These are phyloP conservation scores for Acacia melanoxylon DNA, from an alignment of 306 rosid genomes.

Conservation along the genomic window DNA sequence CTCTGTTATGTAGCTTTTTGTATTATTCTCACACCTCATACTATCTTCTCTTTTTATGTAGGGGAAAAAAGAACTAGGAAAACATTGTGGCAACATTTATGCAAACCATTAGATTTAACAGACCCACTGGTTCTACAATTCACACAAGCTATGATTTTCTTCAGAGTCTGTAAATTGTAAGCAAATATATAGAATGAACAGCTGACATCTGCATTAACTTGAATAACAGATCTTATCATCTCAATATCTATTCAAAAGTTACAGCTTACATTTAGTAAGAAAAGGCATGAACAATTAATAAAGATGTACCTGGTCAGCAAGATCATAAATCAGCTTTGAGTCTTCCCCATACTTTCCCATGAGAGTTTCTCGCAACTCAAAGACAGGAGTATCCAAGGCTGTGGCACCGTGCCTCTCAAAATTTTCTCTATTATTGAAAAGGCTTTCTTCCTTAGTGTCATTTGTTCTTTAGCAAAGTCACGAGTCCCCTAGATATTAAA, in stretches of 20 bases:
- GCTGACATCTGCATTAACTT: background rate
- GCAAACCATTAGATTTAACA: background rate
- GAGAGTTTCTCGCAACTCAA: conserved; percentile 92
- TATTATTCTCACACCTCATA: background rate
- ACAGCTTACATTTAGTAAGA: background rate
- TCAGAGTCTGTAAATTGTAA: background rate
- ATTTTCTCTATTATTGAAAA: conserved; percentile 77
- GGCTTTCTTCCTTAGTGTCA: conserved; percentile 84
- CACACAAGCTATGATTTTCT: background rate
- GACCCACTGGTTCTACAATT: background rate
- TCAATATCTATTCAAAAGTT: background rate
- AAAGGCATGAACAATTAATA: conserved; percentile 19
- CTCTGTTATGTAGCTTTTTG: background rate
- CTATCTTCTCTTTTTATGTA: background rate
- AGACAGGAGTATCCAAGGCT: conserved; percentile 92
- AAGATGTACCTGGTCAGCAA: conserved; percentile 89
- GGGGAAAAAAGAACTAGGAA: background rate
- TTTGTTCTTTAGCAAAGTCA: conserved; percentile 95
- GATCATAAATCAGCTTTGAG: conserved; percentile 93
- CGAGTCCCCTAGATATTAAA: conserved; percentile 75
- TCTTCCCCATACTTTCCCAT: conserved; percentile 98
- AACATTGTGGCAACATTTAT: background rate
- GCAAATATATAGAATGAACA: background rate
- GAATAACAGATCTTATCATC: background rate
- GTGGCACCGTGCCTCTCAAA: conserved; percentile 98